Evolutionary conservation across 2,329 filamentous ascomycete genomes (phyloP).

Genomic region (Alternaria incomplexa): DNA sequence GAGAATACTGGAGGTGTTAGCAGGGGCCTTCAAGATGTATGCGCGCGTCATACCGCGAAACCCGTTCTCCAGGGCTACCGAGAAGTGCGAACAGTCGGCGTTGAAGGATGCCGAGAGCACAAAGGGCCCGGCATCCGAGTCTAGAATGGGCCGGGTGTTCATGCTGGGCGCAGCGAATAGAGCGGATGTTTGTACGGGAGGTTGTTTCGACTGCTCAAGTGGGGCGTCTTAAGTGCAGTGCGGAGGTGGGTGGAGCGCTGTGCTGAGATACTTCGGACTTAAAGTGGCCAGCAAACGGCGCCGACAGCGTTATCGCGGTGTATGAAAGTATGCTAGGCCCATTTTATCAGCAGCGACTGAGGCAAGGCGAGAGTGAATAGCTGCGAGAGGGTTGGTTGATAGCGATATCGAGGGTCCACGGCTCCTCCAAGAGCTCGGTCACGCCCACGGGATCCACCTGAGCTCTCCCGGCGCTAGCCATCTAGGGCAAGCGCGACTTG

Average conservation of each 20-base stretch:
- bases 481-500: slow-evolving; percentile 3
- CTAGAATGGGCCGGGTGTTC: slow-evolving; percentile 89
- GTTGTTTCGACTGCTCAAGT: slow-evolving; percentile 1
- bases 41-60: slow-evolving; percentile 73
- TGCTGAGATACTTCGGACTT: slow-evolving; percentile 4
- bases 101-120: slow-evolving; percentile 89
- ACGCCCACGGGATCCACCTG: slow-evolving; percentile 23
- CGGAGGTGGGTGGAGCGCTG: slow-evolving; percentile 7
- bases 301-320: slow-evolving; percentile 7
- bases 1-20: slow-evolving; percentile 40
- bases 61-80: slow-evolving; percentile 83
- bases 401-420: slow-evolving; percentile 11
- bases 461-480: slow-evolving; percentile 24
- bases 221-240: slow-evolving; percentile 20
- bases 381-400: slow-evolving; percentile 2
- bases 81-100: slow-evolving; percentile 81
- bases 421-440: slow-evolving; percentile 2
- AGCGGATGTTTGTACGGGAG: neutral
- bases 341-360: slow-evolving; percentile 23
- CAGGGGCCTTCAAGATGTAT: neutral
- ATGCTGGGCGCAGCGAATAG: slow-evolving; percentile 56
- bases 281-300: slow-evolving; percentile 21
- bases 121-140: slow-evolving; percentile 73
- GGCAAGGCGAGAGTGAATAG: slow-evolving; percentile 7
- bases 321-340: slow-evolving; percentile 32